Evolutionary conservation across 129 eudicot genomes (phyloP), one percentile per base, ranked within the genome.

Genomic region (Kitagawia praeruptora): DNA sequence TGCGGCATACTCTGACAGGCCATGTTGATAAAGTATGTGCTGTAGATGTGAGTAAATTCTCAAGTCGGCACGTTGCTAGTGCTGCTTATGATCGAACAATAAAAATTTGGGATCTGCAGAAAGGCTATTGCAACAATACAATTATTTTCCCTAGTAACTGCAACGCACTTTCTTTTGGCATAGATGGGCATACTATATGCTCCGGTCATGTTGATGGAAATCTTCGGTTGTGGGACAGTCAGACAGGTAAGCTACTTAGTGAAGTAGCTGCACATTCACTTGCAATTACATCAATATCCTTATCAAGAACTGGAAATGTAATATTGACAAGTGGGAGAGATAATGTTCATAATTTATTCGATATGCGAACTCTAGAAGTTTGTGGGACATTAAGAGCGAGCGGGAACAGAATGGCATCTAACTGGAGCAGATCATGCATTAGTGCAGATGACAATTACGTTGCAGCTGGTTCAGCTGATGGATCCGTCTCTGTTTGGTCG

Each of bases 121-220:
- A 85, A 78, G 99, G 99, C 18, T 92, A 92, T 75, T 92, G 97
- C 78, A 83, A 70, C 12, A 95, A 89, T 72, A 95, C 99, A 2
- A 87, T 95, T 54, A 80, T 92, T 28, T 89, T 85, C 84, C 96
- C 87, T 47, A 92, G 99, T 67, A 95, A 95, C 47, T 95, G 99
- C 77, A 95, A 92, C 41, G 85, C 97, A 1, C 73, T 95, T 48
- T 88, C 88, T 6, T 88, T 92, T 66, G 91, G 93, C 83, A 86
- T 86, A 46, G 99, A 95, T 81, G 99, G 97, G 40, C 92, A 81
- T 84, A 92, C 96, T 11, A 87, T 95, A 42, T 92, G 91, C 84
- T 95, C 99, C 2, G 99, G 99, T 72, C 99, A 95, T 70, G 90
- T 87, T 14, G 97, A 92, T 74, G 99, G 99, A 82, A 86, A 90